Percentiles rank a stretch among this genome's conserved stretches.
phyloP scores from a whole-genome alignment of 176 grass and related monocot species.

The Avena sativa region DNA sequence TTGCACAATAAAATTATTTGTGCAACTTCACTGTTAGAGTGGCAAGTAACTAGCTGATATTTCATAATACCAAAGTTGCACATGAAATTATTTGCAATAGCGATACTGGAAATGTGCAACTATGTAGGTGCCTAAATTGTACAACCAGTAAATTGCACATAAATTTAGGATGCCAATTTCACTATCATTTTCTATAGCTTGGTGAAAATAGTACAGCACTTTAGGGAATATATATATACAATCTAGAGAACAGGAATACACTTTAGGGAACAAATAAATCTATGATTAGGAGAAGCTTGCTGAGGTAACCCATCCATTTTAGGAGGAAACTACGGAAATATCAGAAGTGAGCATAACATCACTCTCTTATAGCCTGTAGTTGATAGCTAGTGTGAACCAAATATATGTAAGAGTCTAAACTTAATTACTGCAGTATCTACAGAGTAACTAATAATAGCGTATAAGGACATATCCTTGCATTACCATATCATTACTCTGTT shows the following conservation, averaged over 20 bases:
- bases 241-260: background rate
- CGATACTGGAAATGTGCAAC: background rate
- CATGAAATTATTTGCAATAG: background rate
- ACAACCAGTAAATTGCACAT: background rate
- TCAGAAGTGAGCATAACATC: background rate
- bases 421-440: background rate
- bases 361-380: background rate
- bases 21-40: background rate
- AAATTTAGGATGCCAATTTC: background rate
- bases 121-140: background rate
- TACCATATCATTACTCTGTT: background rate
- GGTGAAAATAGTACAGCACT: background rate
- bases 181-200: background rate
- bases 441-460: background rate
- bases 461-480: background rate
- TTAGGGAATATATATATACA: background rate
- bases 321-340: background rate
- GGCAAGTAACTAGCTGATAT: background rate
- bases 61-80: background rate
- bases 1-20: background rate
- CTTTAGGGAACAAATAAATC: background rate
- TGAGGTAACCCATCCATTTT: background rate
- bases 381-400: background rate
- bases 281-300: background rate
- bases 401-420: background rate